phyloP scores from a whole-genome alignment of 768 basidiomycete species.

The Psilocybe sp. region DNA sequence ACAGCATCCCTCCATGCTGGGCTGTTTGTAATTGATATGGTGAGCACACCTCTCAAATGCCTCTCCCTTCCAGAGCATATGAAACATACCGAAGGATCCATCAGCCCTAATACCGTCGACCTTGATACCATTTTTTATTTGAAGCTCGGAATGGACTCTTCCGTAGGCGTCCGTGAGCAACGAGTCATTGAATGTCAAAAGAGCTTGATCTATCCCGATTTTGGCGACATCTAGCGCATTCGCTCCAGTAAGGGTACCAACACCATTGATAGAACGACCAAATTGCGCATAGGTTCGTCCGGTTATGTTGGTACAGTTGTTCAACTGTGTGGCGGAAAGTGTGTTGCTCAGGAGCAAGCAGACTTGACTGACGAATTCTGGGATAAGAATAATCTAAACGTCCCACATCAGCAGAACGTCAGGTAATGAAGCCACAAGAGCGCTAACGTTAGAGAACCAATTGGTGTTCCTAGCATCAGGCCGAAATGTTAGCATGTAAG shows the following conservation, averaged over 20 bases:
- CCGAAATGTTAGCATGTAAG: neutral
- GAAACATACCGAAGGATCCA: conserved; percentile 41
- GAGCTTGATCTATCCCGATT: conserved; percentile 53
- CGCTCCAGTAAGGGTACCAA: conserved; percentile 57
- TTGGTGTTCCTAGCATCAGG: conserved; percentile 52
- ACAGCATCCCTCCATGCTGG: conserved; percentile 64
- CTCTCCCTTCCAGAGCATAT: neutral
- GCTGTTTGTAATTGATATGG: conserved; percentile 19
- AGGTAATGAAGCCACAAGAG: neutral
- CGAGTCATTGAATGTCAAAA: conserved; percentile 38
- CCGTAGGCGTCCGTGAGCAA: conserved; percentile 48
- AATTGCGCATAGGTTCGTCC: conserved; percentile 49
- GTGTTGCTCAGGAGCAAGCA: conserved; percentile 54
- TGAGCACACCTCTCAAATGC: too few relatives aligned
- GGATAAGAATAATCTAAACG: conserved; percentile 56
- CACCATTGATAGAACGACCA: conserved; percentile 36
- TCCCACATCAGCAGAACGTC: neutral
- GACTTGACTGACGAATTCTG: conserved; percentile 50
- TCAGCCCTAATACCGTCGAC: conserved; percentile 63
- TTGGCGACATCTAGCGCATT: conserved; percentile 65
- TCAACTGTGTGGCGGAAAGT: conserved; percentile 37
- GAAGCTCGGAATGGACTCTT: conserved; percentile 50
- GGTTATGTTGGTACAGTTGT: conserved; percentile 49
- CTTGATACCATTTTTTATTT: conserved; percentile 41
- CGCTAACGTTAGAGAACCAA: conserved; percentile 58